Percentiles rank a stretch among this genome's conserved stretches.
These are phyloP conservation scores for Viridothelium virens DNA, from an alignment of 495 filamentous ascomycete species.

Conservation along the genomic window DNA sequence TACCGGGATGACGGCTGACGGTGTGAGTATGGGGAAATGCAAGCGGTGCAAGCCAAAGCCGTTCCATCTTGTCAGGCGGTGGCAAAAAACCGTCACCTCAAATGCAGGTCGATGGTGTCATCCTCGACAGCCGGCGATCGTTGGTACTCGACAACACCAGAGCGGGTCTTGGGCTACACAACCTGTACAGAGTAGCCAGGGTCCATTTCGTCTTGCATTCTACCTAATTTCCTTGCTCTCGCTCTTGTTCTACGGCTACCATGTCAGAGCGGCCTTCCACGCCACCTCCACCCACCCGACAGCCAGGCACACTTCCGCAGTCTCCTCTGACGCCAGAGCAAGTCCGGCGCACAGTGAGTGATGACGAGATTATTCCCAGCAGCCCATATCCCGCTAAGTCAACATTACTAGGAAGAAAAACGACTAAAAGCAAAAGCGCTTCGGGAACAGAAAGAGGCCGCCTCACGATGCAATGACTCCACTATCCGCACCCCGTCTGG, in stretches of 20 bases:
- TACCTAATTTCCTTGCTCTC: background rate
- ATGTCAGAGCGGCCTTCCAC: slow-evolving; percentile 50
- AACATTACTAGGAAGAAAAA: slow-evolving; percentile 62
- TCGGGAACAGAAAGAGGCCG: slow-evolving; percentile 51
- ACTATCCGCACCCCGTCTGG: slow-evolving; percentile 29
- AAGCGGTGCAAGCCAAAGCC: background rate
- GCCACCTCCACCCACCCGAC: slow-evolving; percentile 44
- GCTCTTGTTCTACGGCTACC: background rate
- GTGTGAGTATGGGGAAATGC: background rate
- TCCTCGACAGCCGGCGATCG: background rate
- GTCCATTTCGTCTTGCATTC: too few relatives aligned
- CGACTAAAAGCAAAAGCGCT: slow-evolving; percentile 87
- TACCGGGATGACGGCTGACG: too few relatives aligned
- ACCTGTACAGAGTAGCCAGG: background rate
- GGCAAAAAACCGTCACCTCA: slow-evolving; percentile 1
- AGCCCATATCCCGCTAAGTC: background rate
- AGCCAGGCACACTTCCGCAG: slow-evolving; percentile 37
- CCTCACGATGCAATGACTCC: slow-evolving; percentile 27
- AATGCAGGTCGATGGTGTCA: slow-evolving; percentile 6
- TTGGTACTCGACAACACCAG: background rate
- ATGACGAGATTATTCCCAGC: background rate
- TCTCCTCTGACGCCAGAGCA: slow-evolving; percentile 67
- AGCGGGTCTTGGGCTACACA: background rate
- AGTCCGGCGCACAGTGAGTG: slow-evolving; percentile 40
- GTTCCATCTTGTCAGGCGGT: background rate